Percentiles rank a stretch among this genome's conserved stretches.
phyloP scores from a whole-genome alignment of 1,284 basidiomycete genomes.

The Hypsizygus ulmarius region DNA sequence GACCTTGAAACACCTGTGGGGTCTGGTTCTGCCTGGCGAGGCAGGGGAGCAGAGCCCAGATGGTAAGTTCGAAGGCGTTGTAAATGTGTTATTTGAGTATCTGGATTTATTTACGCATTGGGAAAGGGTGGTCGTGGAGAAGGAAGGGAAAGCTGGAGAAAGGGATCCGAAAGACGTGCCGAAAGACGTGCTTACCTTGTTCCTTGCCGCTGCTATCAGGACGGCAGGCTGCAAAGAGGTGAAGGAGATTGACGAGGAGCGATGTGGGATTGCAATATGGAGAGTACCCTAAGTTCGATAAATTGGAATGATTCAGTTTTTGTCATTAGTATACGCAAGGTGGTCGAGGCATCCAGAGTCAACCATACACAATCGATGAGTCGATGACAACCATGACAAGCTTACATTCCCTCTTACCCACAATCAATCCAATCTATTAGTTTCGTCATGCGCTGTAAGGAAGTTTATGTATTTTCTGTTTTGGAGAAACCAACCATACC shows the following conservation, averaged over 20 bases:
- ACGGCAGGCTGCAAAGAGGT: slow-evolving; percentile 54
- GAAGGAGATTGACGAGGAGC: slow-evolving; percentile 53
- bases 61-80: slow-evolving; percentile 49
- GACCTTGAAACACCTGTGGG: slow-evolving; percentile 58
- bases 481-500: slow-evolving; percentile 42
- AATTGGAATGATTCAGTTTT: too few relatives aligned
- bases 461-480: slow-evolving; percentile 47
- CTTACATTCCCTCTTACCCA: too few relatives aligned
- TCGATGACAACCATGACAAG: too few relatives aligned
- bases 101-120: slow-evolving; percentile 62
- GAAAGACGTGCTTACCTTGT: slow-evolving; percentile 45
- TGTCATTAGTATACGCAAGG: too few relatives aligned
- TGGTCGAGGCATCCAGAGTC: too few relatives aligned
- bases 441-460: too few relatives aligned
- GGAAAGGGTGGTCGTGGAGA: slow-evolving; percentile 43
- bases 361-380: too few relatives aligned
- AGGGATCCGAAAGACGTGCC: slow-evolving; percentile 38
- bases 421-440: too few relatives aligned
- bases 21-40: slow-evolving; percentile 40
- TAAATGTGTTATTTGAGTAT: slow-evolving; percentile 55
- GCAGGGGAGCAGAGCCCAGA: slow-evolving; percentile 32
- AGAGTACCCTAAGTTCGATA: slow-evolving; percentile 47
- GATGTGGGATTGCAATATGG: slow-evolving; percentile 62
- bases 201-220: slow-evolving; percentile 53
- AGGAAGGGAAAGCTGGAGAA: slow-evolving; percentile 15